These are phyloP conservation scores for Aspergillus sp. DNA, from an alignment of 2,329 filamentous ascomycete genomes.

Conservation along the genomic window DNA sequence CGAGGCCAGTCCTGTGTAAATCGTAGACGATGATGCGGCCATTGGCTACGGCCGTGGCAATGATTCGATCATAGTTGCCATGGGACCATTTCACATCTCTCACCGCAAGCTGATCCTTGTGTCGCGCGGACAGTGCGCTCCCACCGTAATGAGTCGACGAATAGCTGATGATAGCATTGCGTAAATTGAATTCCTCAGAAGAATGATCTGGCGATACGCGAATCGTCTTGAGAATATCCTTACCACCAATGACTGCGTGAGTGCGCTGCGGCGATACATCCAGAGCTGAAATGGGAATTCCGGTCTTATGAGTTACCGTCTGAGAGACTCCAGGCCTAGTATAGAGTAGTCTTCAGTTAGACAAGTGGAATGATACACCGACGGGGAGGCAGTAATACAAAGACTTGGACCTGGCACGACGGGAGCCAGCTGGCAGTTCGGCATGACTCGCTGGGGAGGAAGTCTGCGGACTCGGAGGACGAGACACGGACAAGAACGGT, in stretches of 20 bases:
- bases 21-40: constrained; percentile 60
- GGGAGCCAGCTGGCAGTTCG: constrained; percentile 20
- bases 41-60: constrained; percentile 57
- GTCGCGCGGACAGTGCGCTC: constrained; percentile 38
- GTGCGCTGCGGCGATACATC: constrained; percentile 56
- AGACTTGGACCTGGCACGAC: constrained; percentile 30
- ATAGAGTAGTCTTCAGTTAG: constrained; percentile 1
- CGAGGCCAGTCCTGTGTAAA: constrained; percentile 52
- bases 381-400: constrained; percentile 26
- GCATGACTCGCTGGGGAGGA: constrained; percentile 20
- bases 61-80: constrained; percentile 50
- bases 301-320: constrained; percentile 55
- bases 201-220: constrained; percentile 50
- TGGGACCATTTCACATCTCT: constrained; percentile 63
- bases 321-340: constrained; percentile 42
- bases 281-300: constrained; percentile 54
- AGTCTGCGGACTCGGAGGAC: constrained; percentile 46
- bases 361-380: background rate
- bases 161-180: constrained; percentile 52
- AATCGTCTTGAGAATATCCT: constrained; percentile 59
- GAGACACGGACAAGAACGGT: constrained; percentile 47
- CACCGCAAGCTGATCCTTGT: constrained; percentile 53
- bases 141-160: constrained; percentile 44
- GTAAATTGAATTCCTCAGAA: constrained; percentile 56
- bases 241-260: constrained; percentile 57